A percentile compares a stretch with the other conserved stretches of the same genome.
Evolutionary conservation across 106 monocot genomes (phyloP).

Genomic region (Ottelia alismoides): DNA sequence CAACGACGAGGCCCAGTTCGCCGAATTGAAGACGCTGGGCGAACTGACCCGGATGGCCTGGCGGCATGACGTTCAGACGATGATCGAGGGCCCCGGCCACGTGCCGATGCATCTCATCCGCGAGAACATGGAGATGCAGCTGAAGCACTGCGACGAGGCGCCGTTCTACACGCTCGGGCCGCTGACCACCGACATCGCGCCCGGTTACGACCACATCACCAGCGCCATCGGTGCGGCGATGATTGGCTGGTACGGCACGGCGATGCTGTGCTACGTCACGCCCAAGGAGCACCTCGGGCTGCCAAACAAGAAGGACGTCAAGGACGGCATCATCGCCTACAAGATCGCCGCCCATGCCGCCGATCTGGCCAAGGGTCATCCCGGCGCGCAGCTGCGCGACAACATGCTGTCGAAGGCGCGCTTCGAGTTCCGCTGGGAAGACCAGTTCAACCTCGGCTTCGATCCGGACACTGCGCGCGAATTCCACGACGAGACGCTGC

Average conservation of each 20-base stretch:
- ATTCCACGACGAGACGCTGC: constrained; percentile 77
- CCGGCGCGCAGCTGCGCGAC: constrained; percentile 69
- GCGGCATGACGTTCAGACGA: no score
- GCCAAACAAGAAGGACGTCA: constrained; percentile 82
- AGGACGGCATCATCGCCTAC: constrained; percentile 65
- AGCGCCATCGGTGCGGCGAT: constrained; percentile 86
- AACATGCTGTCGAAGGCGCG: constrained; percentile 73
- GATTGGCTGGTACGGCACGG: constrained; percentile 68
- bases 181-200: constrained; percentile 79
- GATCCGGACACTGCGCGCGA: constrained; percentile 75
- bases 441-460: constrained; percentile 65
- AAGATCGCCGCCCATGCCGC: constrained; percentile 83
- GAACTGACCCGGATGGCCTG: no score
- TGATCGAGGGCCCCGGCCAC: constrained; percentile 85
- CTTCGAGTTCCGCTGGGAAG: constrained; percentile 87
- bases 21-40: no score
- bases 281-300: constrained; percentile 78
- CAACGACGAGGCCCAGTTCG: no score
- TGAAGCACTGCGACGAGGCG: constrained; percentile 79
- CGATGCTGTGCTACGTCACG: constrained; percentile 79
- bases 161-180: constrained; percentile 83
- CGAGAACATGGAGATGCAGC: constrained; percentile 77
- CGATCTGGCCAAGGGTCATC: constrained; percentile 71
- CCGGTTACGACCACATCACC: constrained; percentile 85
- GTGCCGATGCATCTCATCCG: constrained; percentile 86